phyloP scores from a whole-genome alignment of 345 rosid species.

The Dovyalis caffra region DNA sequence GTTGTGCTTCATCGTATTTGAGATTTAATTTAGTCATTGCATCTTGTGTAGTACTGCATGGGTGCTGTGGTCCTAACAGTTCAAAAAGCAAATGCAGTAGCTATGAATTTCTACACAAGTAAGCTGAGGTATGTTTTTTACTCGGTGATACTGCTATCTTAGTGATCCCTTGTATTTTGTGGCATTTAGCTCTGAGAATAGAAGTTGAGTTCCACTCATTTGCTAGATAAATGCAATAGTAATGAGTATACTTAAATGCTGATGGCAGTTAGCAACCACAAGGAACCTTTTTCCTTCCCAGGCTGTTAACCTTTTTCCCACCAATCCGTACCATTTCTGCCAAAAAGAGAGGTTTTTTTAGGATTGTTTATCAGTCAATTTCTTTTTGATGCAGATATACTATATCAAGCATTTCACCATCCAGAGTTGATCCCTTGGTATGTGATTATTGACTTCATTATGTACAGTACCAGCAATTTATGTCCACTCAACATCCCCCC shows the following conservation, averaged over 20 bases:
- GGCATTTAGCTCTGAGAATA: background rate
- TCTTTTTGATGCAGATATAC: slow-evolving; percentile 50
- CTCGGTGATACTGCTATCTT: background rate
- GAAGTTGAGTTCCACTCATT: background rate
- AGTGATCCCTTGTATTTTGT: background rate
- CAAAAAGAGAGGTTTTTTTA: background rate
- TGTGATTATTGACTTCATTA: slow-evolving; percentile 3
- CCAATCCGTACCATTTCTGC: background rate
- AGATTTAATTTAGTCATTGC: slow-evolving; percentile 5
- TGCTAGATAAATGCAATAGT: background rate
- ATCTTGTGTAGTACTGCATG: slow-evolving; percentile 55
- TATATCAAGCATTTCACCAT: slow-evolving; percentile 81
- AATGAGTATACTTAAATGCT: background rate
- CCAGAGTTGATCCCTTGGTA: slow-evolving; percentile 69
- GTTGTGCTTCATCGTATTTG: background rate
- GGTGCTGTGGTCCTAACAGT: slow-evolving; percentile 80
- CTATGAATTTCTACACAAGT: slow-evolving; percentile 74
- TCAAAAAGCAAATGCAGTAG: slow-evolving; percentile 66
- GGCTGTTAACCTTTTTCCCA: background rate
- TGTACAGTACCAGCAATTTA: slow-evolving; percentile 2
- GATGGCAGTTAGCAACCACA: background rate
- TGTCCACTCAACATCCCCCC: no score
- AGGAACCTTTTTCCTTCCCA: background rate
- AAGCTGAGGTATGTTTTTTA: slow-evolving; percentile 66
- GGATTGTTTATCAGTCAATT: background rate